Conservation (phyloP, 2,329 filamentous ascomycete genomes). For the Trichoderma lentiforme region DNA sequence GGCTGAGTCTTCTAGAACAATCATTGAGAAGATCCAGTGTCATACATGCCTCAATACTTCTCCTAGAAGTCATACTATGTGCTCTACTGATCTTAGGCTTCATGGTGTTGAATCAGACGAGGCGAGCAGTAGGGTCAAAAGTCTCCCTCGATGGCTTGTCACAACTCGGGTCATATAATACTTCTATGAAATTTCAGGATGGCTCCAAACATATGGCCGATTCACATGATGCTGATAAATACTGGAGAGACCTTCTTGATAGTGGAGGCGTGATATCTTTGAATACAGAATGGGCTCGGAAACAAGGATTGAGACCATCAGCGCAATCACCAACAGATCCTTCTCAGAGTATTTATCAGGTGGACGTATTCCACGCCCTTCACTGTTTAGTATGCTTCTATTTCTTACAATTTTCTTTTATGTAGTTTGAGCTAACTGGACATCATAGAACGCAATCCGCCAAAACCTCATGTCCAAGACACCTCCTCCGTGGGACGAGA, state of each 20-base stretch:
- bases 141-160: not conserved
- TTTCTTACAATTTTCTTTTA: too few relatives aligned
- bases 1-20: not conserved
- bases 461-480: constrained; percentile 17
- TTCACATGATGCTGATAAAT: not conserved
- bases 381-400: constrained; percentile 18
- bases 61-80: constrained; percentile 4
- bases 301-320: constrained; percentile 17
- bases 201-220: not conserved
- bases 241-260: constrained; percentile 5
- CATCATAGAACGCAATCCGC: constrained; percentile 17
- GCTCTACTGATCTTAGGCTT: not conserved
- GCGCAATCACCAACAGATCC: constrained; percentile 19
- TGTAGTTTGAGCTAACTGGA: not conserved
- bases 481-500: constrained; percentile 18
- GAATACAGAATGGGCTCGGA: constrained; percentile 18
- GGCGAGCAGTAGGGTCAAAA: not conserved
- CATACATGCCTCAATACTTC: not conserved
- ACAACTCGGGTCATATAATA: not conserved
- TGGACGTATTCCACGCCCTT: constrained; percentile 20
- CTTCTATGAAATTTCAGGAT: not conserved
- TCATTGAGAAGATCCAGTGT: not conserved
- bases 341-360: constrained; percentile 19
- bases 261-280: constrained; percentile 18
- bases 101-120: not conserved